Percentiles rank a stretch among this genome's conserved stretches.
Evolutionary conservation across 2,329 filamentous ascomycete species (phyloP).

Genomic region (Orbilia oligospora): DNA sequence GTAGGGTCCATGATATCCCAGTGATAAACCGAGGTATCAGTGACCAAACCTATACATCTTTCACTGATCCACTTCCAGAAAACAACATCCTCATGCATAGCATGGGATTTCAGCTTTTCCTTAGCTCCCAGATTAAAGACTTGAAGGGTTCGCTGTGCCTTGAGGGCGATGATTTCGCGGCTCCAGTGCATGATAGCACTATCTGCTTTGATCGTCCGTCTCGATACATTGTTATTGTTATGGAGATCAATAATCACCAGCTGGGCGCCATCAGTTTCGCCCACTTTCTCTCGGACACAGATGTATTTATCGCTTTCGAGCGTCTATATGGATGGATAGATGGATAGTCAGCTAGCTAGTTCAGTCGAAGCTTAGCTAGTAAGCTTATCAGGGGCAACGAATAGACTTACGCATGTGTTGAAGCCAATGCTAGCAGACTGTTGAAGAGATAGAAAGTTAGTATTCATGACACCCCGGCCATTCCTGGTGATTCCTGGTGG

Average conservation of each 20-base stretch:
- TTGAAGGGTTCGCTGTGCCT: conserved; percentile 94
- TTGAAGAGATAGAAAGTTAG: conserved; percentile 20
- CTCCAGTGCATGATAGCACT: conserved; percentile 99
- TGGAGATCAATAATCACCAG: conserved; percentile 98
- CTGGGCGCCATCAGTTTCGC: conserved; percentile 81
- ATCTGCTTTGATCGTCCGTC: conserved; percentile 96
- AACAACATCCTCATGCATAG: conserved; percentile 96
- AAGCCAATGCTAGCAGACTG: conserved; percentile 49
- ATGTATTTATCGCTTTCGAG: conserved; percentile 98
- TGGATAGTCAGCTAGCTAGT: conserved; percentile 51
- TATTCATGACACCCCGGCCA: conserved; percentile 4
- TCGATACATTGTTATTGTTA: conserved; percentile 94
- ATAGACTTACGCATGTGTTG: conserved; percentile 42
- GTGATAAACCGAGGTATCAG: conserved; percentile 91
- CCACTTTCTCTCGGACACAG: conserved; percentile 88
- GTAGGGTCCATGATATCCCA: conserved; percentile 94
- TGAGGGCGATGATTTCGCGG: conserved; percentile 94
- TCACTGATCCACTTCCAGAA: conserved; percentile 99
- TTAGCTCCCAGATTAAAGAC: conserved; percentile 96
- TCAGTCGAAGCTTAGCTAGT: conserved; percentile 1
- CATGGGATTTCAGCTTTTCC: conserved; percentile 94
- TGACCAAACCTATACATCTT: conserved; percentile 87
- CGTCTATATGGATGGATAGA: conserved; percentile 74
- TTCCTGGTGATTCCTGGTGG: conserved; percentile 29
- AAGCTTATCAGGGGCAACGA: conserved; percentile 61